phyloP scores from a whole-genome alignment of 2,329 filamentous ascomycete genomes.

The Colletotrichum euphorbiae region DNA sequence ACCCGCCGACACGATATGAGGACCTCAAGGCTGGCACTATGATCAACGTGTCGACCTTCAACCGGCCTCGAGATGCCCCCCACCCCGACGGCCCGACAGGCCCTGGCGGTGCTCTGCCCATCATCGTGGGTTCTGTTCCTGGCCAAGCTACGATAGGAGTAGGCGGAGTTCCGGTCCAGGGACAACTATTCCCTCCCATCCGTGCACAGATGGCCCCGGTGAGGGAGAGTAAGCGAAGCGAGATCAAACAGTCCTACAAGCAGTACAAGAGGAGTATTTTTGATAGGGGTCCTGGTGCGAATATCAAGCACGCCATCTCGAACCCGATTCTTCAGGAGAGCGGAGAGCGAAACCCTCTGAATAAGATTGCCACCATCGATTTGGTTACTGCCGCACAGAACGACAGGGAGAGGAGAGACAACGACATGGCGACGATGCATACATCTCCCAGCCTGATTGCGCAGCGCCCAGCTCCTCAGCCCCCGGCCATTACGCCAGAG shows the following conservation, averaged over 20 bases:
- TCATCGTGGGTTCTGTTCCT: constrained; percentile 52
- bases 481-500: constrained; percentile 49
- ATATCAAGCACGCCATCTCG: constrained; percentile 60
- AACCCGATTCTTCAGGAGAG: constrained; percentile 57
- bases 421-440: constrained; percentile 46
- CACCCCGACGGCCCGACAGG: constrained; percentile 39
- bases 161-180: constrained; percentile 54
- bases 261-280: constrained; percentile 46
- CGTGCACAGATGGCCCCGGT: constrained; percentile 46
- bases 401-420: constrained; percentile 56
- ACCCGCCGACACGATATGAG: constrained; percentile 60
- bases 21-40: constrained; percentile 59
- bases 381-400: constrained; percentile 60
- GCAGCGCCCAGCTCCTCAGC: constrained; percentile 51
- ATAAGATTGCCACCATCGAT: constrained; percentile 62
- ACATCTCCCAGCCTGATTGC: constrained; percentile 49
- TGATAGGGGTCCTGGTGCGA: constrained; percentile 43
- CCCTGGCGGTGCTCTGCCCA: constrained; percentile 48
- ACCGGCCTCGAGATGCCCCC: constrained; percentile 48
- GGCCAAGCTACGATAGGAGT: constrained; percentile 51
- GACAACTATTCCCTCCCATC: constrained; percentile 56
- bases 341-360: constrained; percentile 53
- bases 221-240: constrained; percentile 39
- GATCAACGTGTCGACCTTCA: constrained; percentile 52
- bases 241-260: constrained; percentile 36